Evolutionary conservation across 176 grass and related monocot species (phyloP).

Genomic region (Musa schizocarpa): DNA sequence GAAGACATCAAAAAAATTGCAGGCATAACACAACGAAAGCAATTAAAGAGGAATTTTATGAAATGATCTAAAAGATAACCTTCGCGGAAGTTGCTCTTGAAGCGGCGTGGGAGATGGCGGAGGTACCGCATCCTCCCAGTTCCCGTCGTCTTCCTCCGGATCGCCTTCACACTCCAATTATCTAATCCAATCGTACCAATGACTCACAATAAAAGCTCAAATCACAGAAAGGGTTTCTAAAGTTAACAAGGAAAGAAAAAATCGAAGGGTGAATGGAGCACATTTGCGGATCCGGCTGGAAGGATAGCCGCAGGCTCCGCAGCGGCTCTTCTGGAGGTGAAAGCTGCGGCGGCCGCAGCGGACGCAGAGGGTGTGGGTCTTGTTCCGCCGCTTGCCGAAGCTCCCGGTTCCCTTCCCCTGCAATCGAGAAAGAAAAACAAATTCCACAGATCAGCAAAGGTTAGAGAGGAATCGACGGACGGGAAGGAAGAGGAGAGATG

Average conservation of each 20-base stretch:
- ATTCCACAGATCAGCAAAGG: background rate
- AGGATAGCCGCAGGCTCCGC: constrained; percentile 7
- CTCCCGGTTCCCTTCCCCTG: constrained; percentile 14
- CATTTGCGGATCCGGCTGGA: constrained; percentile 3
- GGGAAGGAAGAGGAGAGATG: background rate
- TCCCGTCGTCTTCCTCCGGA: constrained; percentile 74
- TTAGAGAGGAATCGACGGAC: background rate
- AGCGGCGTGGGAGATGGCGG: constrained; percentile 55
- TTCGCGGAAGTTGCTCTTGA: constrained; percentile 94
- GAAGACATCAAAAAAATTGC: background rate
- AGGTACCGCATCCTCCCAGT: constrained; percentile 85
- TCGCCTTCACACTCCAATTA: constrained; percentile 89
- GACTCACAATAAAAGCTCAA: background rate
- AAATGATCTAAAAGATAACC: constrained; percentile 25
- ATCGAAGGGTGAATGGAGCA: background rate
- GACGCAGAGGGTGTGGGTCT: constrained; percentile 11
- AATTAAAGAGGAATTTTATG: background rate
- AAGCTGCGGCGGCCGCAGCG: constrained; percentile 7
- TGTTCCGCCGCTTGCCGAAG: constrained; percentile 11
- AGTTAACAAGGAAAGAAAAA: background rate
- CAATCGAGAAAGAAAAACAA: background rate
- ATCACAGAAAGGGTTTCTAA: background rate
- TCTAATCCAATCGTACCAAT: constrained; percentile 17
- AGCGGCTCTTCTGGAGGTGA: constrained; percentile 8
- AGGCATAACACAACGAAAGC: background rate